Conservation (phyloP, 495 filamentous ascomycete species). For the Penicillium bovifimosum region DNA sequence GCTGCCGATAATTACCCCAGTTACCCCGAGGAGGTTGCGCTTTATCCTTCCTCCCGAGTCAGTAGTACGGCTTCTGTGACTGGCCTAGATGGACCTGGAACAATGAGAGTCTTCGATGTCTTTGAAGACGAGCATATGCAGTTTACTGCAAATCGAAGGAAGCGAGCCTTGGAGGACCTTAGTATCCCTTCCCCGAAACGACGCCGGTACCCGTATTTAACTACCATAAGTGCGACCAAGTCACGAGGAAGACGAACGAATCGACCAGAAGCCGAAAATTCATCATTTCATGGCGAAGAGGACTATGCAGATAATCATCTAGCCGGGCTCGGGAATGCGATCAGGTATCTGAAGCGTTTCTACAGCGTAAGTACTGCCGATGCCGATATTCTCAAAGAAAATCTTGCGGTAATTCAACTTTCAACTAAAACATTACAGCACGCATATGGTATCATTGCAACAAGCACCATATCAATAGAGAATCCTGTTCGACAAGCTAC, state of each 20-base stretch:
- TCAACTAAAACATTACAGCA: background rate
- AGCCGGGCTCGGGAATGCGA: background rate
- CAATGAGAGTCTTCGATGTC: slow-evolving; percentile 11
- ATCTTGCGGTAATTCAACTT: background rate
- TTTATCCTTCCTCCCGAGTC: slow-evolving; percentile 10
- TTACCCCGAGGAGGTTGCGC: slow-evolving; percentile 10
- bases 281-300: background rate
- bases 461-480: background rate
- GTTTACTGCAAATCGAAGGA: no score
- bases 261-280: background rate
- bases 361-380: background rate
- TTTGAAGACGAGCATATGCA: no score
- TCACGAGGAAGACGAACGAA: background rate
- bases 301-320: background rate
- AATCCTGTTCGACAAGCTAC: background rate
- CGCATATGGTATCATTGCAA: background rate
- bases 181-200: background rate
- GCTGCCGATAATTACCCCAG: slow-evolving; percentile 4
- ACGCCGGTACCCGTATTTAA: background rate
- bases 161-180: no score
- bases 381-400: slow-evolving; percentile 4
- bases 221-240: background rate
- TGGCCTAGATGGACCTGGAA: slow-evolving; percentile 7
- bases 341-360: background rate
- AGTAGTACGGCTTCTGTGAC: slow-evolving; percentile 10